A percentile compares a stretch with the other conserved stretches of the same genome.
These are phyloP conservation scores for Arthrobotrys megalospora DNA, from an alignment of 2,329 filamentous ascomycete species.

Conservation along the genomic window DNA sequence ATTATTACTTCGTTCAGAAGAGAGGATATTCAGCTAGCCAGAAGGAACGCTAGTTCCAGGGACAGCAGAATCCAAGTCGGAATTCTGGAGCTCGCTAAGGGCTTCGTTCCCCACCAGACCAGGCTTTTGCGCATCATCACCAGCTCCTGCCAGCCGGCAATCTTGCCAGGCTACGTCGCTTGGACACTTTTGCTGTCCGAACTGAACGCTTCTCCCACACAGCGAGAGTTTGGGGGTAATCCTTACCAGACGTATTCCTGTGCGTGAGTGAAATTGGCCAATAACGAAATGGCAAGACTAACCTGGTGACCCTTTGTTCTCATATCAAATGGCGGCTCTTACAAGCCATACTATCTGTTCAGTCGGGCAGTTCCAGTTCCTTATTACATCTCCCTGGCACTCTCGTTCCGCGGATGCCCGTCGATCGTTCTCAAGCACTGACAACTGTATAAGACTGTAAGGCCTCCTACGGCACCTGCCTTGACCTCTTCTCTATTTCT, in stretches of 20 bases:
- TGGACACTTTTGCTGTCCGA: conserved; percentile 45
- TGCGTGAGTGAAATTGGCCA: conserved; percentile 60
- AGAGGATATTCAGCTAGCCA: conserved; percentile 15
- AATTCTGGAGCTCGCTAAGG: conserved; percentile 53
- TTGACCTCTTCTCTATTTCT: conserved; percentile 43
- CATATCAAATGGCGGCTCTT: conserved; percentile 50
- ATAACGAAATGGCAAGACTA: conserved; percentile 55
- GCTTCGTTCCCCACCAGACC: conserved; percentile 40
- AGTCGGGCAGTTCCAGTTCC: conserved; percentile 33
- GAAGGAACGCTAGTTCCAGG: conserved; percentile 36
- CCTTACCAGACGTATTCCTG: conserved; percentile 49
- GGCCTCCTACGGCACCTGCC: conserved; percentile 49
- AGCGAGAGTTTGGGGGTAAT: conserved; percentile 51
- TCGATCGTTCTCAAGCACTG: conserved; percentile 51
- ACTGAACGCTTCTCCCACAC: conserved; percentile 44
- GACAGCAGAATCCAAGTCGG: conserved; percentile 45
- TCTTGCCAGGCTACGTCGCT: conserved; percentile 55
- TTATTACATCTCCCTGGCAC: conserved; percentile 25
- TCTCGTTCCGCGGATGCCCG: conserved; percentile 56
- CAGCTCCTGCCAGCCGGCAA: conserved; percentile 43
- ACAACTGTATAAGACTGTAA: conserved; percentile 60
- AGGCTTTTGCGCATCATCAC: conserved; percentile 46
- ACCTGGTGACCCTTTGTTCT: conserved; percentile 40
- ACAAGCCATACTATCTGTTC: conserved; percentile 16
- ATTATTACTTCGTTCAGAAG: conserved; percentile 18